phyloP scores from a whole-genome alignment of 2,329 filamentous ascomycete species.

The Colletotrichum sp. region DNA sequence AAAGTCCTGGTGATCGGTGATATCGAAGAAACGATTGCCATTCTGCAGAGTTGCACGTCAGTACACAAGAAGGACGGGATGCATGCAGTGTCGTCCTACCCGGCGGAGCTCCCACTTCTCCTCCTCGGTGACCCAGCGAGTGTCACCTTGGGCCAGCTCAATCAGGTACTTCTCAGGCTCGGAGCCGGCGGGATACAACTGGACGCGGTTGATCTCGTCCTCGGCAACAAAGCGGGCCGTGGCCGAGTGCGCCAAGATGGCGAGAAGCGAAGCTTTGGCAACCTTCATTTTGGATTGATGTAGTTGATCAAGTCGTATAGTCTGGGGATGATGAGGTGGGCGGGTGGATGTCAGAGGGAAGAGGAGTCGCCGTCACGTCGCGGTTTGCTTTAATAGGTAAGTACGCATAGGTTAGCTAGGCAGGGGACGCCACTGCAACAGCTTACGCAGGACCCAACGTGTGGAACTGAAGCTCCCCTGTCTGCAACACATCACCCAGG shows the following conservation, averaged over 20 bases:
- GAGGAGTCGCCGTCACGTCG: neutral
- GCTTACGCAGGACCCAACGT: neutral
- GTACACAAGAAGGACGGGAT: neutral
- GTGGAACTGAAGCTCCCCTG: neutral
- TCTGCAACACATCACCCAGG: neutral
- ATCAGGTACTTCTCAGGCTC: constrained; percentile 70
- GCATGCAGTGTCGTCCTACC: constrained; percentile 52
- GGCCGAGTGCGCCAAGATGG: constrained; percentile 58
- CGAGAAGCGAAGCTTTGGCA: constrained; percentile 55
- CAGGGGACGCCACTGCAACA: neutral
- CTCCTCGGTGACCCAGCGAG: constrained; percentile 87
- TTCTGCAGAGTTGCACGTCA: constrained; percentile 54
- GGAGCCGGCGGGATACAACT: constrained; percentile 48
- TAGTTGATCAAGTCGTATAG: neutral
- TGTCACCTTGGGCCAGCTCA: constrained; percentile 83
- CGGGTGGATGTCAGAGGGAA: neutral
- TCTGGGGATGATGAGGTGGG: constrained; percentile 1
- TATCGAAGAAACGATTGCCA: constrained; percentile 91
- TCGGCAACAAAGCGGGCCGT: constrained; percentile 62
- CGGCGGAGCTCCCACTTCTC: constrained; percentile 92
- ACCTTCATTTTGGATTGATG: constrained; percentile 53
- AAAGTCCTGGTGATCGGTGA: constrained; percentile 76
- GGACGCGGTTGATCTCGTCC: constrained; percentile 54
- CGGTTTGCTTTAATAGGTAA: neutral
- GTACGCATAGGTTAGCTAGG: neutral